Evolutionary conservation across 2,329 filamentous ascomycete genomes (phyloP).

Genomic region (Scedosporium aurantiacum): DNA sequence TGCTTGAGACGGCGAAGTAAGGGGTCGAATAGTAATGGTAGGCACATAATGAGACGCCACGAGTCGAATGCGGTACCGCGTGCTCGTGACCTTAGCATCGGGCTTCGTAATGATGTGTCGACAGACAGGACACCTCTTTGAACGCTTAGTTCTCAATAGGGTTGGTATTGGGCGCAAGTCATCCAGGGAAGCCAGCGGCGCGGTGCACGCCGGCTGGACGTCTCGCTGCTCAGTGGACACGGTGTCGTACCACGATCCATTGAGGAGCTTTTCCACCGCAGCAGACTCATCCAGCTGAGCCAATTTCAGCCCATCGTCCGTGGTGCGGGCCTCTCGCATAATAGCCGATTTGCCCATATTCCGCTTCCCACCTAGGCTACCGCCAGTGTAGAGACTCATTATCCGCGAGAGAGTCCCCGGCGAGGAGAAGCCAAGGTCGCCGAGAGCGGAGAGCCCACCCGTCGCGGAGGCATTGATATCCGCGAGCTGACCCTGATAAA

Average conservation of each 20-base stretch:
- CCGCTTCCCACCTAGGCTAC: constrained; percentile 50
- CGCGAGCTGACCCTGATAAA: constrained; percentile 71
- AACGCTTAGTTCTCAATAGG: constrained; percentile 79
- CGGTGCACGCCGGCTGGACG: constrained; percentile 34
- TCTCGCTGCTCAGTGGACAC: constrained; percentile 36
- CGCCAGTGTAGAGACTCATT: constrained; percentile 78
- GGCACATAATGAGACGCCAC: constrained; percentile 85
- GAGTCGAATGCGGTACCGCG: constrained; percentile 83
- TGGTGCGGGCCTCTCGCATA: constrained; percentile 69
- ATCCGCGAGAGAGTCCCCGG: constrained; percentile 76
- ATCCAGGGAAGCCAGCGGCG: constrained; percentile 49
- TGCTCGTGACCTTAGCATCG: constrained; percentile 79
- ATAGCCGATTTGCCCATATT: constrained; percentile 54
- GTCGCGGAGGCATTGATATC: constrained; percentile 43
- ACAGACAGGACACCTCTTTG: constrained; percentile 85
- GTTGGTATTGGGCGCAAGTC: constrained; percentile 74
- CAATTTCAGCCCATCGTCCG: constrained; percentile 60
- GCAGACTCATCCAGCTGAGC: constrained; percentile 50
- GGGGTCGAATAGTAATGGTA: constrained; percentile 59
- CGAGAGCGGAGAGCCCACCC: constrained; percentile 25
- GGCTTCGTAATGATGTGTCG: constrained; percentile 93
- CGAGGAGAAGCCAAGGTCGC: constrained; percentile 54
- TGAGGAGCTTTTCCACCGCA: constrained; percentile 48
- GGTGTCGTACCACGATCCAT: constrained; percentile 54
- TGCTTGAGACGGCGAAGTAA: constrained; percentile 21